Evolutionary conservation across 345 rosid species (phyloP).

Genomic region (Durio zibethinus): DNA sequence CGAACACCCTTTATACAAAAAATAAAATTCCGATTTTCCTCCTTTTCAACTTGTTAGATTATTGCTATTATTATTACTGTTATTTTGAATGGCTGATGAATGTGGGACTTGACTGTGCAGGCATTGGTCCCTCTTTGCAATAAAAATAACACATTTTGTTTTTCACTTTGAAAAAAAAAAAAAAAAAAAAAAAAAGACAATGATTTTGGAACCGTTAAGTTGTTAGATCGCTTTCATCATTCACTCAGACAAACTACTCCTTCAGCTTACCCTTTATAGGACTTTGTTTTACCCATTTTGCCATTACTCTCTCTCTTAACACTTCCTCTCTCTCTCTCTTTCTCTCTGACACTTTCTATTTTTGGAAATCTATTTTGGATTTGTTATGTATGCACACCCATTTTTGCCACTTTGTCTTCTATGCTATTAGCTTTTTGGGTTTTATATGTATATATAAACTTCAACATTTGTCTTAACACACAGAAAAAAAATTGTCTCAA

Average conservation of each 20-base stretch:
- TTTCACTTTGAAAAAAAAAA: too few relatives aligned
- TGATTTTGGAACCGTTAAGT: slow-evolving; percentile 10
- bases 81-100: background rate
- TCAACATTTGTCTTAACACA: background rate
- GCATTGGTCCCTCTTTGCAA: background rate
- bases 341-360: slow-evolving; percentile 26
- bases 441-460: background rate
- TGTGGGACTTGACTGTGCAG: slow-evolving; percentile 22
- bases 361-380: slow-evolving; percentile 14
- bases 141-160: background rate
- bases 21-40: background rate
- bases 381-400: background rate
- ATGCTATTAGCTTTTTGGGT: too few relatives aligned
- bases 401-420: background rate
- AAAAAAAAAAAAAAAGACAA: background rate
- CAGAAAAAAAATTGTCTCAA: too few relatives aligned
- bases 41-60: background rate
- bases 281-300: background rate
- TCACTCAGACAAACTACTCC: slow-evolving; percentile 17
- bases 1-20: too few relatives aligned
- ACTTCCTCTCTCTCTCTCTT: background rate
- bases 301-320: background rate
- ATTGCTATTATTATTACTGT: background rate
- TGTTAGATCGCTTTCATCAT: slow-evolving; percentile 33
- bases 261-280: slow-evolving; percentile 9